Base-by-base conservation (phyloP, 2,329 filamentous ascomycete genomes). In the Fusarium sp. region DNA sequence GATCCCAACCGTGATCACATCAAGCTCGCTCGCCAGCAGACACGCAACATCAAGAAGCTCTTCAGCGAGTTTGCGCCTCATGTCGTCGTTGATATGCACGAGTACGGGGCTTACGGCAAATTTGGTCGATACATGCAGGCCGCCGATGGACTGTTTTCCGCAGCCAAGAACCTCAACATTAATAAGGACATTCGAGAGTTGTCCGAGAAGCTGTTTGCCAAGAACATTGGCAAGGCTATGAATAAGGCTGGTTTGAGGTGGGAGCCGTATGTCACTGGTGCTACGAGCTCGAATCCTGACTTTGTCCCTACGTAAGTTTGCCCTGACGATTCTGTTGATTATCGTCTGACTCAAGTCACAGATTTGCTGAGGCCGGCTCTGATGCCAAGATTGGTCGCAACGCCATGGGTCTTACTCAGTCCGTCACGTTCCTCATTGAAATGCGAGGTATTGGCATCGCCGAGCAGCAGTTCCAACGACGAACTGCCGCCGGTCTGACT, bases 1-100 rank as follows among this genome's bases (percentile, higher is more conserved):
- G 81, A 82, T 33, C 81, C 81, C 1, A 82, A 82, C 63, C 78
- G 81, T 2, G 81, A 82, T 27, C 80, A 82, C n/a, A 76, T 76
- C 3, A 82, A 81, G 33, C 76, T 82, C 1, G 80, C 78, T 2
- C 74, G 80, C 6, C 73, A 80, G 66, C 80, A 82, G 59, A 82
- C 81, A 0, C 74, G 78, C 9, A 70, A 76, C 27, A 79, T 82
- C 47, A 82, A 82, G 69, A 56, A 73, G 33, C 64, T 81, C 0
- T 72, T 81, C 8, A 74, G 63, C 11, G 68, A 77, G 8, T 82
- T 79, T 56, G 66, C 63, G 9, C 80, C 81, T 0, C 80, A 82
- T 18, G 74, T 82, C 14, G 78, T 77, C 1, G 74, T 82, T 6
- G 81, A 82, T n/a, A 79, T 79, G 73, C 81, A 82, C 36, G 81